These are phyloP conservation scores for Cytospora chrysosperma DNA, from an alignment of 2,329 filamentous ascomycete species.

Conservation along the genomic window DNA sequence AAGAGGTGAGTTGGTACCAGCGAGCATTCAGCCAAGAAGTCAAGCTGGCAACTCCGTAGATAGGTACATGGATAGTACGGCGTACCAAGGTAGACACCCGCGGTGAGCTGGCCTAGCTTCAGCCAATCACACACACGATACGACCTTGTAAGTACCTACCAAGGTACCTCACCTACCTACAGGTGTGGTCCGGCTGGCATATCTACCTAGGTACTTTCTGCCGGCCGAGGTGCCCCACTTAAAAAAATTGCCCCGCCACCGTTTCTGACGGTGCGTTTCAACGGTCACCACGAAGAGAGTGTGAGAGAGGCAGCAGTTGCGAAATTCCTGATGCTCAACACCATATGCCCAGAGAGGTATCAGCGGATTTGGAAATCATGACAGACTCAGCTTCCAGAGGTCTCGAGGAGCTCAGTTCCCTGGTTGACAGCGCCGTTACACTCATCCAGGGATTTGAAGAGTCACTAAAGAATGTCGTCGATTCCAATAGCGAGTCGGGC, in stretches of 20 bases:
- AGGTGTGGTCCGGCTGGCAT: background rate
- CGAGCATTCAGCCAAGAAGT: background rate
- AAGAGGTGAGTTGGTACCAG: background rate
- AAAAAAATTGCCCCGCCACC: conserved; percentile 16
- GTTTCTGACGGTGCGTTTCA: conserved; percentile 6
- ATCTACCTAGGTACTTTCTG: background rate
- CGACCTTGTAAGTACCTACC: background rate
- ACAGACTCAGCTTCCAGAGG: conserved; percentile 9
- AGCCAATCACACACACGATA: conserved; percentile 6
- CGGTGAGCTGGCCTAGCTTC: background rate
- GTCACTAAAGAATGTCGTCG: conserved; percentile 19
- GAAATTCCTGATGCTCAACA: background rate
- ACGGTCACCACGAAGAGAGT: background rate
- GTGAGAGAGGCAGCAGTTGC: background rate
- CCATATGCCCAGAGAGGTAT: background rate
- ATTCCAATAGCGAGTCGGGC: conserved; percentile 21
- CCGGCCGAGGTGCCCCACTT: background rate
- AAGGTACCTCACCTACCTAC: background rate
- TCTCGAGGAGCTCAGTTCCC: conserved; percentile 27
- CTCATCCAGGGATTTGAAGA: conserved; percentile 26
- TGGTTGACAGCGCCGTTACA: conserved; percentile 29
- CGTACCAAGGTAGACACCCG: background rate
- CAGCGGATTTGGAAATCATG: conserved; percentile 1
- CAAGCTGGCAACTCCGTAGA: conserved; percentile 19
- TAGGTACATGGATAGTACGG: background rate